These are phyloP conservation scores for Ogataea siamensis DNA, from an alignment of 805 yeast species.

Conservation along the genomic window DNA sequence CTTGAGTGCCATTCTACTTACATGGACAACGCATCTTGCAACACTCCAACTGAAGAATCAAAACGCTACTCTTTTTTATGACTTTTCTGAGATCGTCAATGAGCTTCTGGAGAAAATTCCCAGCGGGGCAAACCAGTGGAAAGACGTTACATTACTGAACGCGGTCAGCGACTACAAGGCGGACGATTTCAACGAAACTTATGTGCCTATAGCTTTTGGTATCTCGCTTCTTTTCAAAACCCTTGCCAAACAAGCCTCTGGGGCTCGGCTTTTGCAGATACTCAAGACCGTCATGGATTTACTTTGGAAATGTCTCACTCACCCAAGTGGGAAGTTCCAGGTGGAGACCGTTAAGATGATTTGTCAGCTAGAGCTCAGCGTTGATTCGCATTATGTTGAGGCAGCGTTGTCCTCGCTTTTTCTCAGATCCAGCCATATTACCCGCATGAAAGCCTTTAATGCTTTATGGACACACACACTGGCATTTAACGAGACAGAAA, in stretches of 20 bases:
- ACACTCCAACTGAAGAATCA: conserved; percentile 14
- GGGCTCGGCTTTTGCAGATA: conserved; percentile 36
- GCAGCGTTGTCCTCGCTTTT: conserved; percentile 66
- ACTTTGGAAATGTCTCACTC: conserved; percentile 55
- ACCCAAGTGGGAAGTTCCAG: conserved; percentile 54
- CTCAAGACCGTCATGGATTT: conserved; percentile 42
- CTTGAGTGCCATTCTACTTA: conserved; percentile 41
- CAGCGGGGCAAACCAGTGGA: conserved; percentile 30
- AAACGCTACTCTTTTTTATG: conserved; percentile 27
- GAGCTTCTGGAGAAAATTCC: conserved; percentile 48
- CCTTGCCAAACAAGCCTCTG: conserved; percentile 32
- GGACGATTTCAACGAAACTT: conserved; percentile 13
- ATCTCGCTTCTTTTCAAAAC: conserved; percentile 40
- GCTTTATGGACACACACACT: conserved; percentile 73
- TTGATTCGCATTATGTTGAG: conserved; percentile 58
- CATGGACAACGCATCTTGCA: conserved; percentile 28
- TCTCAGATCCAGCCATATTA: conserved; percentile 37
- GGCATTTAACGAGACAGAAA: conserved; percentile 46
- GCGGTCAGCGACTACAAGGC: conserved; percentile 29
- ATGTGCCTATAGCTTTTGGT: conserved; percentile 41
- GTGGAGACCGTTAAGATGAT: conserved; percentile 68
- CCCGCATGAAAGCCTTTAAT: conserved; percentile 54
- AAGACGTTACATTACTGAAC: conserved; percentile 27
- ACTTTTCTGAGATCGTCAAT: conserved; percentile 36
- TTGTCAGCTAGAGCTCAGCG: conserved; percentile 56